Evolutionary conservation across 768 basidiomycete species (phyloP), one percentile per base, ranked within the genome.

Genomic region (Lentinula boryana): DNA sequence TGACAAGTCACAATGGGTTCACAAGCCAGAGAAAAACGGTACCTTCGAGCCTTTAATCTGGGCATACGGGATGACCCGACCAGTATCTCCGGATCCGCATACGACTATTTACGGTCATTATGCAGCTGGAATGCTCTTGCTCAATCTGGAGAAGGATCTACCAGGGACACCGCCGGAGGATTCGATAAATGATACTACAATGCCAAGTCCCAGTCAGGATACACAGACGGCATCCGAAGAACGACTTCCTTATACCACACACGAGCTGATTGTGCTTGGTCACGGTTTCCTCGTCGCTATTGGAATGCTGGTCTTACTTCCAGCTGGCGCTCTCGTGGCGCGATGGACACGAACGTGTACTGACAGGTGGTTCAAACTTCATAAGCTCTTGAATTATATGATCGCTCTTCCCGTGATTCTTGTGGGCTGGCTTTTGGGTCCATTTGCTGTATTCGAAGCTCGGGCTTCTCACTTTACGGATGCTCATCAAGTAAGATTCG

Each of bases 251-350:
- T 65, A 71, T 36, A 60, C 71, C 43, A 69, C 71, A 46, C 67
- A 75, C 60, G 76, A 80, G 63, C 78, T 74, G 50, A 68, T 82
- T 38, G 74, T 86, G 7, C 71, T 81, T 49, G 77, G 79, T 6
- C 86, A 89, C 65, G 85, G 77, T 13, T 68, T 80, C 51, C 66
- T 84, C 27, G 75, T 81, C 9, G 75, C 80, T 8, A 63, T 83
- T 36, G 85, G 84, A 0, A 84, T 87, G 68, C 71, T 86, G 60
- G 70, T 87, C 23, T 63, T 87, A 40, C 71, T 87, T 1, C 86
- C 86, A 4, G 58, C 77, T 7, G 82, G 84, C 8, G 75, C 78
- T 0, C 71, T 88, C 43, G 67, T 83, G 33, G 85, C 82, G 12
- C 79, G 86, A 21, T 84, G 79, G 74, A 75, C 75, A 16, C 72